Conservation (phyloP, 1,284 basidiomycete genomes). For the Ganoderma leucocontextum region DNA sequence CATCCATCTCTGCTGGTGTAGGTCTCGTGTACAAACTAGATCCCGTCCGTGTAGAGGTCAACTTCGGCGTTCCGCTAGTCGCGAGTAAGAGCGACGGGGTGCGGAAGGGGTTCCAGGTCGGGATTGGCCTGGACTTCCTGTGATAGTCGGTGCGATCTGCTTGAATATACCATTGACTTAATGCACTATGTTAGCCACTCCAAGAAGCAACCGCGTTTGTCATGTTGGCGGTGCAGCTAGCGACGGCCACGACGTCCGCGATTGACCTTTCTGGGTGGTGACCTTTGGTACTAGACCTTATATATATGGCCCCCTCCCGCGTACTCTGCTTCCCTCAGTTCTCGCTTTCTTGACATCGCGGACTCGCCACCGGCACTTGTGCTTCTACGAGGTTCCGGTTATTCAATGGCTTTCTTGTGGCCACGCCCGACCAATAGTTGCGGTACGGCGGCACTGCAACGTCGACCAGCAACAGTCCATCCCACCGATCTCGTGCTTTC, state of each 20-base stretch:
- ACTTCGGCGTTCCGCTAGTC: slow-evolving; percentile 90
- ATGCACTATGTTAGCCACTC: slow-evolving; percentile 8
- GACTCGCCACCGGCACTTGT: slow-evolving; percentile 6
- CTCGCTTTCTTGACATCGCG: background rate
- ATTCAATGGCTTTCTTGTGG: slow-evolving; percentile 14
- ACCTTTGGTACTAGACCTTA: background rate
- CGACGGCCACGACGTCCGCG: background rate
- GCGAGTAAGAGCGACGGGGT: slow-evolving; percentile 80
- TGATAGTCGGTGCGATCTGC: slow-evolving; percentile 43
- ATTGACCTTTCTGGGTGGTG: no score
- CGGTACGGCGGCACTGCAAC: background rate
- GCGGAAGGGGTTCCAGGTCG: slow-evolving; percentile 88
- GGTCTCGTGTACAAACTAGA: slow-evolving; percentile 93
- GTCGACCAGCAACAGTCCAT: background rate
- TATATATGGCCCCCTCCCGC: background rate
- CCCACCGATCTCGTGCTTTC: background rate
- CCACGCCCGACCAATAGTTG: background rate
- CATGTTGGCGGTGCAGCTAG: background rate
- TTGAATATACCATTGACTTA: slow-evolving; percentile 28
- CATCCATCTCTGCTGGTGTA: slow-evolving; percentile 84
- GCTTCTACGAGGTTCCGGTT: slow-evolving; percentile 13
- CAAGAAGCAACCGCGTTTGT: background rate
- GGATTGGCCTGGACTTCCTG: slow-evolving; percentile 90
- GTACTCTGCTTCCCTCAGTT: no score
- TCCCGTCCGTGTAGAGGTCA: slow-evolving; percentile 88